Base-by-base conservation (phyloP, 1,284 basidiomycete species). In the Lentinus polychrous region DNA sequence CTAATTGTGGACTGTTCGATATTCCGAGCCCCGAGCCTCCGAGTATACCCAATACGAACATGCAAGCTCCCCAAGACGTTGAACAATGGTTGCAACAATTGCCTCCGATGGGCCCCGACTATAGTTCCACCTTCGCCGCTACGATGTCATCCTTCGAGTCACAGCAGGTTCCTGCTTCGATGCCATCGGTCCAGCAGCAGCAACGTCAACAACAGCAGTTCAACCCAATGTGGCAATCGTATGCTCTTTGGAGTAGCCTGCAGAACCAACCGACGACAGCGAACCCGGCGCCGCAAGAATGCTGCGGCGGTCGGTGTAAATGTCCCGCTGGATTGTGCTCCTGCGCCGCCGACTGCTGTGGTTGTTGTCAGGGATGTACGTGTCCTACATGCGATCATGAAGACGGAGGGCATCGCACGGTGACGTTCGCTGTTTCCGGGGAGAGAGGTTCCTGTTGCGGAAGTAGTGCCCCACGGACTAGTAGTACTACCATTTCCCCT, bases 141-240 rank as follows among this genome's bases (percentile, higher is more conserved):
- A n/a, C n/a, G n/a, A 15, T 24, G n/a, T 14, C 36, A 20, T 12
- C 27, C 23, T 36, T 22, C 11, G 32, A 44, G 20, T 18, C 15
- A 17, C 35, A 23, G 43, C 47, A 32, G 55, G 55, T 14, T 73
- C 58, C 52, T 72, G 76, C 52, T 69, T 86, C 48, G 78, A 84
- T 49, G 66, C 65, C 43, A 85, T 86, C 66, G 78, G 83, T 51
- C 75, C 79, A 17, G 73, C 73, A n/a, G 81, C 80, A 1, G 67
- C 78, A 6, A 62, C 65, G 2, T 52, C 55, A 8, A 69, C 84
- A 22, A 81, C 83, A 14, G 65, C 66, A 8, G 79, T 81, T 0
- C 76, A 79, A 2, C 51, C 59, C 2, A 64, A 70, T 33, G 68
- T 68, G 43, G 64, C 67, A 46, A 66, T 62, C 62, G 63, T 35